Evolutionary conservation across 306 rosid genomes (phyloP).

Genomic region (Fagus crenata): DNA sequence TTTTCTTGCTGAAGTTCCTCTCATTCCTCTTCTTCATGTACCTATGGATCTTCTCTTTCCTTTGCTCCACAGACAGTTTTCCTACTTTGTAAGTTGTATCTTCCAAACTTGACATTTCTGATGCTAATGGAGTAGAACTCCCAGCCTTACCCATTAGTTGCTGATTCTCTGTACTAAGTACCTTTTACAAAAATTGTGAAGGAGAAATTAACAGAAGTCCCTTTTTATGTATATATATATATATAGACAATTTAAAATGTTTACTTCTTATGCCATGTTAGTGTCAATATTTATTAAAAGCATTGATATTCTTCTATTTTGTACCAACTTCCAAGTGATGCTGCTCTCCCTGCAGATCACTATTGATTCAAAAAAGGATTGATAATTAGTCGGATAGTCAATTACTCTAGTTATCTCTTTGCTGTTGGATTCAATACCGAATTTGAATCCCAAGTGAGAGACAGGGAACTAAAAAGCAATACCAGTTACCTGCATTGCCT

Average conservation of each 20-base stretch:
- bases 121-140: constrained; percentile 56
- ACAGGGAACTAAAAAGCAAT: neutral
- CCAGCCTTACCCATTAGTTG: constrained; percentile 63
- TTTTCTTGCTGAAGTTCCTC: constrained; percentile 97
- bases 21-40: constrained; percentile 94
- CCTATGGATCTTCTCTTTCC: constrained; percentile 93
- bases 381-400: too few relatives aligned
- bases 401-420: neutral
- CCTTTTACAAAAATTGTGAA: constrained; percentile 35
- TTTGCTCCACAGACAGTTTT: constrained; percentile 85
- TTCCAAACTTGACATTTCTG: constrained; percentile 79
- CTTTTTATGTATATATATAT: neutral
- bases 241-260: neutral
- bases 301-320: neutral
- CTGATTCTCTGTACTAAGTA: constrained; percentile 60
- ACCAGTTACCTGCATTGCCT: neutral
- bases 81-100: constrained; percentile 81
- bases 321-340: neutral
- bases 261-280: neutral
- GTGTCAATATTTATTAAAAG: neutral
- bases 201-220: neutral
- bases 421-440: neutral
- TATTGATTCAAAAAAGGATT: too few relatives aligned
- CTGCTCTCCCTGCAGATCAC: too few relatives aligned
- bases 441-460: neutral